Conservation (phyloP, 495 filamentous ascomycete genomes). For the Penicillium roqueforti region DNA sequence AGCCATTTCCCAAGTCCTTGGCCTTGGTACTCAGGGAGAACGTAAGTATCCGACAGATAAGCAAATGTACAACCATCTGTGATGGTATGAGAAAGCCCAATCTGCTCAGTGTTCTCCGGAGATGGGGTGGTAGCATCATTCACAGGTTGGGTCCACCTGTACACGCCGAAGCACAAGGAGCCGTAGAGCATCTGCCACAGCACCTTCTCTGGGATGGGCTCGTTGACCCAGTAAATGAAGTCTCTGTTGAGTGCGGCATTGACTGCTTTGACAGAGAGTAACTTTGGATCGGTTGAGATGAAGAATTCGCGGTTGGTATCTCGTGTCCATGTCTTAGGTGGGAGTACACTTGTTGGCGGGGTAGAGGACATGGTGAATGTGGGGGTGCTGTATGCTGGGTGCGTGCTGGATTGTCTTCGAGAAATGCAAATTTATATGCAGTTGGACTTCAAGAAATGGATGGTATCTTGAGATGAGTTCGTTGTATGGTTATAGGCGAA, state of each 20-base stretch:
- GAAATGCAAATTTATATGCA: neutral
- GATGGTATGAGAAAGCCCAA: constrained; percentile 61
- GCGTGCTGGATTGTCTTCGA: neutral
- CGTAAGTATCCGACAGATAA: constrained; percentile 71
- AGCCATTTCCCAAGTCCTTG: constrained; percentile 61
- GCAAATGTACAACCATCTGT: constrained; percentile 64
- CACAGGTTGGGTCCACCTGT: constrained; percentile 19
- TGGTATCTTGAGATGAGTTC: neutral
- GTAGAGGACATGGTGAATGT: constrained; percentile 14
- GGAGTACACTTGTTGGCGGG: constrained; percentile 14
- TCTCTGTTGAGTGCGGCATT: constrained; percentile 49
- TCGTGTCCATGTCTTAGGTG: constrained; percentile 23
- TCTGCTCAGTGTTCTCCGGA: constrained; percentile 27
- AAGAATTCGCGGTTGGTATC: constrained; percentile 32
- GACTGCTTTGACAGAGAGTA: constrained; percentile 49
- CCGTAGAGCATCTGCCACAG: constrained; percentile 47
- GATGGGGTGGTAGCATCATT: neutral
- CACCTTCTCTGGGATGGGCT: constrained; percentile 33
- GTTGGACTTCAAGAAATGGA: neutral
- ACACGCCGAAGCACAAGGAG: constrained; percentile 54
- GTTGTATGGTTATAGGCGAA: neutral
- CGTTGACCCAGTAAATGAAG: constrained; percentile 52
- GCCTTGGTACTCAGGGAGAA: constrained; percentile 53
- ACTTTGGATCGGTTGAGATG: constrained; percentile 47
- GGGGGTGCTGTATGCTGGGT: neutral